Percentiles rank a stretch among this genome's conserved stretches.
phyloP scores from a whole-genome alignment of 805 yeast species.

The Monosporozyma aerobia region DNA sequence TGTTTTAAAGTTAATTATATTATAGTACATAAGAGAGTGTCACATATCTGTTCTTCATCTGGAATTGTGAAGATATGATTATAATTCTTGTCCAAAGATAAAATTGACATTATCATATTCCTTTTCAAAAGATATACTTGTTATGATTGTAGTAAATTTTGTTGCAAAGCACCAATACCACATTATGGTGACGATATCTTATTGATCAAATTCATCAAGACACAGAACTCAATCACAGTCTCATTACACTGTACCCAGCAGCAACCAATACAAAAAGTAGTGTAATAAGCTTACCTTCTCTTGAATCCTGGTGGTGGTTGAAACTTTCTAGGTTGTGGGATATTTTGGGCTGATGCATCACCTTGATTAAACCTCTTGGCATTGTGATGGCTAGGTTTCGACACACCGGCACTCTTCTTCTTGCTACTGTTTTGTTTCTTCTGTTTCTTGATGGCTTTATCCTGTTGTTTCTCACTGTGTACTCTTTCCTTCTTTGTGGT shows the following conservation, averaged over 20 bases:
- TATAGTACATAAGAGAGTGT: neutral
- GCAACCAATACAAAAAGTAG: neutral
- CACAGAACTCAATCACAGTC: neutral
- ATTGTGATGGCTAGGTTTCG: conserved; percentile 3
- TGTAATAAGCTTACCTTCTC: conserved; percentile 9
- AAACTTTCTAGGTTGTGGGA: conserved; percentile 33
- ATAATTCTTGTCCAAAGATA: neutral
- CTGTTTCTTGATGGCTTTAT: conserved; percentile 28
- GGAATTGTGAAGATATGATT: neutral
- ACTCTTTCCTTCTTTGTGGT: conserved; percentile 33
- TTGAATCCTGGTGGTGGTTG: conserved; percentile 42
- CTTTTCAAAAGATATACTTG: too few relatives aligned
- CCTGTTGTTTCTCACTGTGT: conserved; percentile 27
- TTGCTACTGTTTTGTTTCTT: conserved; percentile 20
- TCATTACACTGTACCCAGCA: neutral
- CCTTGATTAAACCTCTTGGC: conserved; percentile 2
- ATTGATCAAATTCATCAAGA: too few relatives aligned
- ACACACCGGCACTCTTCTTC: conserved; percentile 2
- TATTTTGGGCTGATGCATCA: conserved; percentile 14
- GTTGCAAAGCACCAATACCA: too few relatives aligned
- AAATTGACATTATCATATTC: too few relatives aligned
- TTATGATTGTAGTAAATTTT: too few relatives aligned
- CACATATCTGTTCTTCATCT: neutral
- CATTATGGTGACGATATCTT: too few relatives aligned
- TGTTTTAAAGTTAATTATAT: neutral